These are phyloP conservation scores for Myxozyma melibiosi DNA, from an alignment of 805 yeast genomes.

Conservation along the genomic window DNA sequence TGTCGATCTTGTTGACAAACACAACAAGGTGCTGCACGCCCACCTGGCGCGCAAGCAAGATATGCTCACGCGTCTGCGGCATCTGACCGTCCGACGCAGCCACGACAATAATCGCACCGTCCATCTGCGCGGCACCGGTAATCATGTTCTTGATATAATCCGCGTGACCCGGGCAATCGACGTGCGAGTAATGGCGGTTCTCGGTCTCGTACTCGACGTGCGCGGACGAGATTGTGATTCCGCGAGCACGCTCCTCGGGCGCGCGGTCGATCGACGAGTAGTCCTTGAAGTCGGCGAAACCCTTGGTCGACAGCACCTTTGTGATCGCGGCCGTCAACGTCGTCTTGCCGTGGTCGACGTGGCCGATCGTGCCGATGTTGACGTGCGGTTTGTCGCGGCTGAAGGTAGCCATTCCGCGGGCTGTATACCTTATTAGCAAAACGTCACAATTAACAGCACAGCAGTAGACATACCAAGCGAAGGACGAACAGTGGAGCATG, in stretches of 20 bases:
- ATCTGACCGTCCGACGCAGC: constrained; percentile 99
- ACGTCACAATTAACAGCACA: neutral
- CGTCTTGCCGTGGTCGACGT: constrained; percentile 98
- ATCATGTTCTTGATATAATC: constrained; percentile 99
- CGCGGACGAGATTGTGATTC: constrained; percentile 97
- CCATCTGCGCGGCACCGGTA: constrained; percentile 99
- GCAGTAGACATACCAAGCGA: constrained; percentile 10
- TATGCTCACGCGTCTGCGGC: constrained; percentile 99
- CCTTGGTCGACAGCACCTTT: constrained; percentile 82
- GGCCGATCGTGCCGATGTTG: constrained; percentile 97
- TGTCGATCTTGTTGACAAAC: constrained; percentile 96
- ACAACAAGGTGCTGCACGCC: constrained; percentile 98
- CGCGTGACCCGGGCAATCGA: constrained; percentile 98
- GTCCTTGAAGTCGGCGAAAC: constrained; percentile 93
- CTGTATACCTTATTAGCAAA: neutral
- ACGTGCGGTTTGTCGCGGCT: constrained; percentile 96
- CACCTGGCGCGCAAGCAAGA: constrained; percentile 97
- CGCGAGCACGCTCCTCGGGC: constrained; percentile 99
- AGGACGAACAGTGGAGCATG: constrained; percentile 12
- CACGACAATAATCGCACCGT: constrained; percentile 98
- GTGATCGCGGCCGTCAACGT: constrained; percentile 98
- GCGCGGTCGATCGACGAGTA: constrained; percentile 94
- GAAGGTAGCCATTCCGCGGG: constrained; percentile 57
- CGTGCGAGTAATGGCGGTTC: constrained; percentile 95
- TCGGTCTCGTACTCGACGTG: constrained; percentile 97